Evolutionary conservation across 2,329 filamentous ascomycete genomes (phyloP), one percentile per base, ranked within the genome.

Genomic region (Bipolaris victoriae): DNA sequence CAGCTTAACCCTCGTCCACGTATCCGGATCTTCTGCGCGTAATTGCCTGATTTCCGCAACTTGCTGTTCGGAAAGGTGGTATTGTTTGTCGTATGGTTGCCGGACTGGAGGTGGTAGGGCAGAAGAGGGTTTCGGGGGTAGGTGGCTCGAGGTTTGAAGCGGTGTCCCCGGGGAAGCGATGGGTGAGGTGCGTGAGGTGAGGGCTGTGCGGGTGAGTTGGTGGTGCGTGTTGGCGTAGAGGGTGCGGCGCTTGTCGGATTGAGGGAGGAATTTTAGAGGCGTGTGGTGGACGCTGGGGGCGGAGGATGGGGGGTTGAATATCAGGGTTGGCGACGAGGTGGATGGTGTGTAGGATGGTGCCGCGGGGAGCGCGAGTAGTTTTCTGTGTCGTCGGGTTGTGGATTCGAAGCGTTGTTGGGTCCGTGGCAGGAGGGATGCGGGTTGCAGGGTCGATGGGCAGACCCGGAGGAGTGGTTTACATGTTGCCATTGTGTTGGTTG

Each of bases 251-350:
- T 80, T 78, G 75, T 90, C 87, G 61, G 80, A 78, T 52, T 79
- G 71, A 5, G 87, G 87, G 7, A 90, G 80, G 71, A 90, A 90
- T 63, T 87, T 86, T 26, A 81, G 76, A 1, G 87, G 87, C 1
- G 87, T 90, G 70, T 88, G 84, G 68, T 86, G 87, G 22, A 86
- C 82, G 59, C 81, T 86, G 7, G 87, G 86, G 6, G 84, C 82
- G 26, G 85, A 84, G 6, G 86, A 85, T 0, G 87, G 87, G 35
- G 87, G 87, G 65, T 89, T 89, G 80, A 86, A 86, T 71, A 89
- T 57, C 1, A 76, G 53, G 1, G 67, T 69, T 5, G 74, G 76
- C 62, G 55, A 63, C 58, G 63, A 64, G 64, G 44, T 57, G 13
- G 57, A 51, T 13, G 70, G 60, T 16, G 68, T 70, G 71, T 81